Percentiles rank a stretch among this genome's conserved stretches.
Evolutionary conservation across 805 yeast genomes (phyloP).

Genomic region (Clavispora carvajalis): DNA sequence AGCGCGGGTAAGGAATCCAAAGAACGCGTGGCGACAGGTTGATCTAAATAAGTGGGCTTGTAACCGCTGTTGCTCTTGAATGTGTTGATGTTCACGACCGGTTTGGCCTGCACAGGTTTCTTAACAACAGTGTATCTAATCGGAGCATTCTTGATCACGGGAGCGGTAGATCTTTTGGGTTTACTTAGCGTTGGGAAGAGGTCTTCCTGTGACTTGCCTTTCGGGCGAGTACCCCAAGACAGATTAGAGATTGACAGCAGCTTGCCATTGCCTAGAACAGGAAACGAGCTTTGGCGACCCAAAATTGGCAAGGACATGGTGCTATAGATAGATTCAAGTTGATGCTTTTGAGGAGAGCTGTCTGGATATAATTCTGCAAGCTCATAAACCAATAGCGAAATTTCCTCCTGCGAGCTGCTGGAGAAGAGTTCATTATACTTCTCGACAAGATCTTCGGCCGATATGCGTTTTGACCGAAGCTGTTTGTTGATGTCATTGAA

Average conservation of each 20-base stretch:
- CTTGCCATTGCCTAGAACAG: slow-evolving; percentile 35
- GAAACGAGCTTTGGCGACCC: slow-evolving; percentile 31
- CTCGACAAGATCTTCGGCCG: slow-evolving; percentile 43
- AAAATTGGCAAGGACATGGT: slow-evolving; percentile 17
- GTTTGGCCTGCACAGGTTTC: slow-evolving; percentile 12
- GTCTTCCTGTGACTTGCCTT: slow-evolving; percentile 14
- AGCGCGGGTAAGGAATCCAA: slow-evolving; percentile 26
- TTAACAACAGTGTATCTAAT: slow-evolving; percentile 33
- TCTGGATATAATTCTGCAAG: slow-evolving; percentile 51
- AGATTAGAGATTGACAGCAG: slow-evolving; percentile 8
- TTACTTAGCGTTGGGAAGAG: slow-evolving; percentile 31
- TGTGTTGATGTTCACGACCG: slow-evolving; percentile 10
- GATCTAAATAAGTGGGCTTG: slow-evolving; percentile 30
- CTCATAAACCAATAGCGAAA: slow-evolving; percentile 54
- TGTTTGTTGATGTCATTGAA: slow-evolving; percentile 47
- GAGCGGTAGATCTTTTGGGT: slow-evolving; percentile 17
- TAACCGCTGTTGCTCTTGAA: slow-evolving; percentile 17
- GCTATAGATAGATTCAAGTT: slow-evolving; percentile 25
- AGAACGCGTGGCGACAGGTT: slow-evolving; percentile 12
- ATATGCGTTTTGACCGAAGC: slow-evolving; percentile 42
- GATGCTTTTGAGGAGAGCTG: slow-evolving; percentile 39
- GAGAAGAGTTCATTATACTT: slow-evolving; percentile 47
- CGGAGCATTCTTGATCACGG: slow-evolving; percentile 19
- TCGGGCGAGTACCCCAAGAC: slow-evolving; percentile 22
- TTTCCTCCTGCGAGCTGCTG: slow-evolving; percentile 39